A percentile compares a stretch with the other conserved stretches of the same genome.
Evolutionary conservation across 257 asterid species (phyloP).

Genomic region (Thymus mandschuricus): DNA sequence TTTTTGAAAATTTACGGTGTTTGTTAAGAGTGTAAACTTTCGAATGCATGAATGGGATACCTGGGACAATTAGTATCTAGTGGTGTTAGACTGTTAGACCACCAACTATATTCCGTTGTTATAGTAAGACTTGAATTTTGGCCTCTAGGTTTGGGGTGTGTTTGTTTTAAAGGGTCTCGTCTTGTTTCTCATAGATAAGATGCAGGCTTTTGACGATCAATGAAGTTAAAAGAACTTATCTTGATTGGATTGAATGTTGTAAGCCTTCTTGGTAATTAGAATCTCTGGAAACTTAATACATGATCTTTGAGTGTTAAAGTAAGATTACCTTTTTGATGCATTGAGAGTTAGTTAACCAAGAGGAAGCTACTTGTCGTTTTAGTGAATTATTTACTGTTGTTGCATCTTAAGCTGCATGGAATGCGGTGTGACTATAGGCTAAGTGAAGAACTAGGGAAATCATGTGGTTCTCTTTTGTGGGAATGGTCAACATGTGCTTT

Average conservation of each 20-base stretch:
- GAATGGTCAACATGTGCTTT: conserved; percentile 3
- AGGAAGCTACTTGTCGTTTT: background rate
- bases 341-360: conserved; percentile 16
- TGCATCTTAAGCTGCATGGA: conserved; percentile 1
- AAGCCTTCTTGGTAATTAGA: background rate
- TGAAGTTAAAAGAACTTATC: background rate
- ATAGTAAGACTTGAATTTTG: background rate
- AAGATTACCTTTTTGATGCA: background rate
- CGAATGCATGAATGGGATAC: conserved; percentile 7
- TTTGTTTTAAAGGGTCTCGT: conserved; percentile 6
- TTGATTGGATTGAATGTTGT: background rate
- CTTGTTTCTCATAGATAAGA: conserved; percentile 1
- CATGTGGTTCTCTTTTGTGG: background rate
- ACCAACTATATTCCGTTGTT: background rate
- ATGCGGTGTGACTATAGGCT: conserved; percentile 7
- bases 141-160: background rate
- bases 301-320: background rate
- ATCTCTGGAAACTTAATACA: background rate
- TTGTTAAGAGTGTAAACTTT: background rate
- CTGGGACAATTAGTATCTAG: background rate
- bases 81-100: conserved; percentile 1
- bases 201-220: background rate
- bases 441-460: background rate
- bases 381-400: background rate
- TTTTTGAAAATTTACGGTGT: conserved; percentile 15